phyloP scores from a whole-genome alignment of 2,329 filamentous ascomycete species.

The Botrytis medusae region DNA sequence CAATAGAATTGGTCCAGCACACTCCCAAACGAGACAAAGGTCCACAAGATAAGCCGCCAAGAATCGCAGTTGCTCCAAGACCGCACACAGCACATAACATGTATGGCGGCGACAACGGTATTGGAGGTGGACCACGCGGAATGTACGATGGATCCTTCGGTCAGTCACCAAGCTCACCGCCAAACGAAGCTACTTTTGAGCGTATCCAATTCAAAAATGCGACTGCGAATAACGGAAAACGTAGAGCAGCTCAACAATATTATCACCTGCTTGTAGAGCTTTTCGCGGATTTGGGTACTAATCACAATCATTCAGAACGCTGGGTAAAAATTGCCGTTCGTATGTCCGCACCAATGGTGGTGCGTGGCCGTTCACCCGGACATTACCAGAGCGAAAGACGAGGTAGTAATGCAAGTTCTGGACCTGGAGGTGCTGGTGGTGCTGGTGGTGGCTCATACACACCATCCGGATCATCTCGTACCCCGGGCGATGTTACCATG shows the following conservation, averaged over 20 bases:
- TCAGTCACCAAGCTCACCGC: slow-evolving; percentile 35
- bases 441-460: slow-evolving; percentile 36
- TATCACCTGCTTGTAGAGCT: slow-evolving; percentile 71
- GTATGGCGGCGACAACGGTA: slow-evolving; percentile 31
- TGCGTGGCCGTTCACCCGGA: slow-evolving; percentile 64
- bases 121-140: slow-evolving; percentile 29
- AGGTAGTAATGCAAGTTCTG: slow-evolving; percentile 53
- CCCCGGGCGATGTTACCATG: slow-evolving; percentile 37
- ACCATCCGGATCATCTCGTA: slow-evolving; percentile 30
- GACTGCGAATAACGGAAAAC: slow-evolving; percentile 73
- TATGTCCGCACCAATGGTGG: slow-evolving; percentile 62
- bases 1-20: slow-evolving; percentile 71
- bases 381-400: slow-evolving; percentile 58
- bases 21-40: slow-evolving; percentile 73
- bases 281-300: slow-evolving; percentile 53
- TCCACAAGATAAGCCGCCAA: slow-evolving; percentile 61
- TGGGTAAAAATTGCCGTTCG: slow-evolving; percentile 60
- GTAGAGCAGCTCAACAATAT: slow-evolving; percentile 70
- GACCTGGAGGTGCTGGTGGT: slow-evolving; percentile 49
- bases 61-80: slow-evolving; percentile 42
- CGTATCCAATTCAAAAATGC: slow-evolving; percentile 75
- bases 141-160: slow-evolving; percentile 31
- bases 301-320: slow-evolving; percentile 37
- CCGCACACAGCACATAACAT: slow-evolving; percentile 33
- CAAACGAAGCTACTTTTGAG: slow-evolving; percentile 54